Percentiles rank a stretch among this genome's conserved stretches.
Conservation (phyloP, 768 basidiomycete species). For the Boletus insuetus region DNA sequence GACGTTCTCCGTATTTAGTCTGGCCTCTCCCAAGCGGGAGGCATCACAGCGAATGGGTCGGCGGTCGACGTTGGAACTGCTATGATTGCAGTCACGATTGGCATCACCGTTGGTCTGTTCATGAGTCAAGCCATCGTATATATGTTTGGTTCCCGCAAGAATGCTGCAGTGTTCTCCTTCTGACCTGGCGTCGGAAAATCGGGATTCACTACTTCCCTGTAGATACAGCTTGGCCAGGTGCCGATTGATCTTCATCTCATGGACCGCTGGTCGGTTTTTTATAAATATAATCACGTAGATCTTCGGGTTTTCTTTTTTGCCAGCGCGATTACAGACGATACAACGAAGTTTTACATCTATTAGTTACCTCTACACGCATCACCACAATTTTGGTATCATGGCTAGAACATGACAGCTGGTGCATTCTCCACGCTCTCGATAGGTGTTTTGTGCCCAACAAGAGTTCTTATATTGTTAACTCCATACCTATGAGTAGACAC, state of each 20-base stretch:
- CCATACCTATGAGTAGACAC: constrained; percentile 63
- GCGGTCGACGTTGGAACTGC: constrained; percentile 84
- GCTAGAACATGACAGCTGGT: constrained; percentile 85
- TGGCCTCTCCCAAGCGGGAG: constrained; percentile 83
- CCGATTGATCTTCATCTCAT: neutral
- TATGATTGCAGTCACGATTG: constrained; percentile 88
- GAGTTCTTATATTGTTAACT: constrained; percentile 93
- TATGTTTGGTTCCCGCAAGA: constrained; percentile 81
- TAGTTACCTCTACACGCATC: neutral
- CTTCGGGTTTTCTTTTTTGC: neutral
- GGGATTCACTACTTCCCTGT: neutral
- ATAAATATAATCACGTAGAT: neutral
- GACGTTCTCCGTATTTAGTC: constrained; percentile 43
- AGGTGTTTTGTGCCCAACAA: constrained; percentile 96
- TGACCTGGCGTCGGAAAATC: constrained; percentile 26
- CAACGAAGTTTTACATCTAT: constrained; percentile 6
- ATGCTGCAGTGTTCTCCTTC: constrained; percentile 83
- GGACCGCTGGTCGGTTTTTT: constrained; percentile 8
- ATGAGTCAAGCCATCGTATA: constrained; percentile 87
- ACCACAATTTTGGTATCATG: constrained; percentile 5
- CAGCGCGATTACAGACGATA: neutral
- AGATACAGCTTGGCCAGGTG: constrained; percentile 1
- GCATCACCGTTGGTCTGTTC: constrained; percentile 86
- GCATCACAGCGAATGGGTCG: constrained; percentile 75
- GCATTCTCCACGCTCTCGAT: constrained; percentile 87